Conservation (phyloP, 371 early-diverging fungal genomes). For the Batrachochytrium dendrobatidis region DNA sequence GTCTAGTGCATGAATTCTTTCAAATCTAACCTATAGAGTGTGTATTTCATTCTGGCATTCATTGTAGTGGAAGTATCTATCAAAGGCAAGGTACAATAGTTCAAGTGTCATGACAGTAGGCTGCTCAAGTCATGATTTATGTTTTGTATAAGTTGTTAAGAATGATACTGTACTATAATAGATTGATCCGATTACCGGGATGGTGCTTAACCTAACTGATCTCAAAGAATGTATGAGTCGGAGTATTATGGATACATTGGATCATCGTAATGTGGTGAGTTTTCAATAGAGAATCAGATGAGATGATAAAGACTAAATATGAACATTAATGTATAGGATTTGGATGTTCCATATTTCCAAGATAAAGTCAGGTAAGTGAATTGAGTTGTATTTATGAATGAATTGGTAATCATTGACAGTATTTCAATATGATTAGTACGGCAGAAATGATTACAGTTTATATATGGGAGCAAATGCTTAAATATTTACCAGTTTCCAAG, state of each 20-base stretch:
- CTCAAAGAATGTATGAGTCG: slow-evolving; percentile 67
- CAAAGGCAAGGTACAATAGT: neutral
- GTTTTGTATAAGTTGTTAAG: too few relatives aligned
- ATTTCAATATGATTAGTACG: slow-evolving; percentile 45
- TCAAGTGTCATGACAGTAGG: slow-evolving; percentile 1
- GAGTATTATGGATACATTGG: slow-evolving; percentile 68
- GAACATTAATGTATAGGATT: slow-evolving; percentile 37
- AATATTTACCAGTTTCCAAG: slow-evolving; percentile 33
- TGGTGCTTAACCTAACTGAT: slow-evolving; percentile 79
- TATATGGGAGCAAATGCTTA: slow-evolving; percentile 61
- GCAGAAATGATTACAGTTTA: slow-evolving; percentile 84
- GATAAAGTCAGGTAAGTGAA: slow-evolving; percentile 45
- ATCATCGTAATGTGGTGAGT: slow-evolving; percentile 69
- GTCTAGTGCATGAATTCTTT: too few relatives aligned
- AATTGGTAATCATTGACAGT: slow-evolving; percentile 17
- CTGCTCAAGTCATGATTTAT: too few relatives aligned
- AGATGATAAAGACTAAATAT: neutral
- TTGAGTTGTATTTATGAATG: neutral
- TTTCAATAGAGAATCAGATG: neutral
- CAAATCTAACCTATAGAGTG: too few relatives aligned
- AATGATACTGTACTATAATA: too few relatives aligned
- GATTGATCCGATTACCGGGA: slow-evolving; percentile 69
- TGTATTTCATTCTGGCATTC: too few relatives aligned
- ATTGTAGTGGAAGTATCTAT: neutral
- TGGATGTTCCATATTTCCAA: slow-evolving; percentile 68